Evolutionary conservation across 257 asterid species (phyloP).

Genomic region (Rehmannia glutinosa): DNA sequence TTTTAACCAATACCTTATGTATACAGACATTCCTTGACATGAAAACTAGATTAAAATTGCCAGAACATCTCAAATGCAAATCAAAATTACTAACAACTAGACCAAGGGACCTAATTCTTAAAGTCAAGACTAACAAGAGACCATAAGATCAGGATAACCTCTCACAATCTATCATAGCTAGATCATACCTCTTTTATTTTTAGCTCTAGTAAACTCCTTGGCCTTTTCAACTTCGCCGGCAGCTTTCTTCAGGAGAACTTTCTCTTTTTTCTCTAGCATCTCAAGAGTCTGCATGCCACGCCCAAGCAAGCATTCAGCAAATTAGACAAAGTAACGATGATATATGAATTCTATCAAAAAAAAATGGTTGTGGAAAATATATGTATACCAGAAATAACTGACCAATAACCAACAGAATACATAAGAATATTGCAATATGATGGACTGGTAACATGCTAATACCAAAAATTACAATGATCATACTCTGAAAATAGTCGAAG

Average conservation of each 20-base stretch:
- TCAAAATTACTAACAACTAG: background rate
- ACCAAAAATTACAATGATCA: background rate
- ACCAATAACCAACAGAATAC: background rate
- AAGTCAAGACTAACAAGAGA: constrained; percentile 1
- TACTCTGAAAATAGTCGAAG: background rate
- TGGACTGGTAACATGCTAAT: background rate
- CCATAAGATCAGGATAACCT: background rate
- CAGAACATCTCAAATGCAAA: too few species aligned
- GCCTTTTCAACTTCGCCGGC: constrained; percentile 72
- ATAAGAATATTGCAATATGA: background rate
- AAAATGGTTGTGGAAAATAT: background rate
- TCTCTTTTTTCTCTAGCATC: constrained; percentile 83
- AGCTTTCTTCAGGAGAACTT: constrained; percentile 68
- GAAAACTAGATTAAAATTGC: too few species aligned
- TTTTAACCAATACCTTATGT: too few species aligned
- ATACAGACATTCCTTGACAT: too few species aligned
- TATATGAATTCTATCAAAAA: background rate
- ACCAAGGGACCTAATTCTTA: background rate
- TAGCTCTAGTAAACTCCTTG: constrained; percentile 70
- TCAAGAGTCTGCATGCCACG: constrained; percentile 58
- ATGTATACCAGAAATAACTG: constrained; percentile 1
- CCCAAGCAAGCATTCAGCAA: constrained; percentile 13
- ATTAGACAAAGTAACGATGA: background rate
- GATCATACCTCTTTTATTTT: constrained; percentile 68
- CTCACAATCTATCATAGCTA: constrained; percentile 15